These are phyloP conservation scores for Ogataea thermomethanolica DNA, from an alignment of 805 yeast genomes.

Conservation along the genomic window DNA sequence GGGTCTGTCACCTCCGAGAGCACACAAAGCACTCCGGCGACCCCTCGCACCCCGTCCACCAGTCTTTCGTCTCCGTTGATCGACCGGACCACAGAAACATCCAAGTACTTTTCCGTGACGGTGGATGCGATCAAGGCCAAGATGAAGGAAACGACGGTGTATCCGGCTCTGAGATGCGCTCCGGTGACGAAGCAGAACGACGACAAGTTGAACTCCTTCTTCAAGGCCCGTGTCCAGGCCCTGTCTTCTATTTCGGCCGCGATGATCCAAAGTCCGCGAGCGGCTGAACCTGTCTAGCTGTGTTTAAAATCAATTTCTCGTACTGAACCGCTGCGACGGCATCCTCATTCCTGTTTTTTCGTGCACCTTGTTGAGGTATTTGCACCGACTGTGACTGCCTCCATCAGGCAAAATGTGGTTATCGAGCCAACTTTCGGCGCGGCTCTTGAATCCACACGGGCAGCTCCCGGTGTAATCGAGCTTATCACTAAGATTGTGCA, in stretches of 20 bases:
- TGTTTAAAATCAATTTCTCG: constrained; percentile 6
- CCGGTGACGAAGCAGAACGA: constrained; percentile 9
- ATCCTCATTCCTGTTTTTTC: constrained; percentile 14
- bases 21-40: constrained; percentile 1
- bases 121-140: constrained; percentile 11
- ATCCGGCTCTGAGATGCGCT: constrained; percentile 15
- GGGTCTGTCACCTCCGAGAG: constrained; percentile 1
- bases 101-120: constrained; percentile 19
- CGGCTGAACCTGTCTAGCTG: neutral
- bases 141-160: constrained; percentile 11
- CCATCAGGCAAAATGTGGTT: constrained; percentile 44
- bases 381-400: constrained; percentile 16
- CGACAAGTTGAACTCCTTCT: too few species aligned
- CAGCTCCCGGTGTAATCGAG: constrained; percentile 51
- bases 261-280: neutral
- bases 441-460: constrained; percentile 45
- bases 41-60: constrained; percentile 8
- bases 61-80: constrained; percentile 13
- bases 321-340: constrained; percentile 19
- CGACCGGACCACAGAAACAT: constrained; percentile 16
- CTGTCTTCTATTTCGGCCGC: constrained; percentile 10
- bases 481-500: constrained; percentile 52
- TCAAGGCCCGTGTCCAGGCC: constrained; percentile 3
- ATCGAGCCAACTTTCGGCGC: constrained; percentile 55
- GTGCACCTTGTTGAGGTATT: constrained; percentile 15